Conservation (phyloP, 2,329 filamentous ascomycete genomes). For the Diaporthe citri region DNA sequence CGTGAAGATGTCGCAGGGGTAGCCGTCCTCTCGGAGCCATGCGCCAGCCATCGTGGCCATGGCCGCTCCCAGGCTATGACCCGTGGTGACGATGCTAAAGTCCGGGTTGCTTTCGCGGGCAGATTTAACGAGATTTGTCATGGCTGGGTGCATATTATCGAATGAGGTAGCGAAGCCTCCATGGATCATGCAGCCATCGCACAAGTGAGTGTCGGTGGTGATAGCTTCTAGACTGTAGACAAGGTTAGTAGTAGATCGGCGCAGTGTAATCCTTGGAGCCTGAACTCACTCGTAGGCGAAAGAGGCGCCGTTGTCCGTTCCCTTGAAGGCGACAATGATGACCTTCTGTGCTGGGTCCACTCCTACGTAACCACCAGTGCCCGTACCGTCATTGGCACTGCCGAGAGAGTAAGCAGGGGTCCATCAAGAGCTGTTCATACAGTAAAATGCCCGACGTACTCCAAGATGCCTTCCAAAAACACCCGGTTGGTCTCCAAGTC, state of each 20-base stretch:
- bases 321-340: conserved; percentile 43
- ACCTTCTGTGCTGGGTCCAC: conserved; percentile 42
- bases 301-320: conserved; percentile 33
- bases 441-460: not conserved
- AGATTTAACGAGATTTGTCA: conserved; percentile 41
- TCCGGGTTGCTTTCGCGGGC: conserved; percentile 41
- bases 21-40: conserved; percentile 38
- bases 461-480: conserved; percentile 9
- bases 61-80: conserved; percentile 49
- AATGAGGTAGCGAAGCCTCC: conserved; percentile 44
- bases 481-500: conserved; percentile 39
- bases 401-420: conserved; percentile 33
- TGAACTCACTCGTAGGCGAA: conserved; percentile 40
- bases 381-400: conserved; percentile 40
- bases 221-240: conserved; percentile 1
- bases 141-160: conserved; percentile 40
- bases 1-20: conserved; percentile 45
- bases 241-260: conserved; percentile 43
- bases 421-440: not conserved
- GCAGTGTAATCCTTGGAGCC: conserved; percentile 53
- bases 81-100: conserved; percentile 46
- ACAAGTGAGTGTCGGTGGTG: conserved; percentile 43
- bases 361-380: conserved; percentile 43
- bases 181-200: conserved; percentile 46
- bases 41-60: conserved; percentile 47